A percentile compares a stretch with the other conserved stretches of the same genome.
Conservation (phyloP, 2,329 filamentous ascomycete genomes). For the Penicillium sp. region DNA sequence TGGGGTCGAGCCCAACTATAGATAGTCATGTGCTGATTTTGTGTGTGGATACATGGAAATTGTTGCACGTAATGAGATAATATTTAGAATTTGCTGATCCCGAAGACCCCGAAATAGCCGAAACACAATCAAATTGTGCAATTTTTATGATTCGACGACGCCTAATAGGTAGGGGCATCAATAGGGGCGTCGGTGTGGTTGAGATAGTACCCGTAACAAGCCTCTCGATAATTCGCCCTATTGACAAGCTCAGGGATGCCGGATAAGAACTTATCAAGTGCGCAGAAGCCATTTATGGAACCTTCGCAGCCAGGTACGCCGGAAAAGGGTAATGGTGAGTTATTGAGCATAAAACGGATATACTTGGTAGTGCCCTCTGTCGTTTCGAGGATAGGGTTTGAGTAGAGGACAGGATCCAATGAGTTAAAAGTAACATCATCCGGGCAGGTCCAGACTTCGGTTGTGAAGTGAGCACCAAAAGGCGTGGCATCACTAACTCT, state of each 20-base stretch:
- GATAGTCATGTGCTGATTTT: too few species aligned
- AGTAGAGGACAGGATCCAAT: constrained; percentile 35
- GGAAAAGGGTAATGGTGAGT: constrained; percentile 27
- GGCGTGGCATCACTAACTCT: constrained; percentile 54
- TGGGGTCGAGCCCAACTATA: too few species aligned
- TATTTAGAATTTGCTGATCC: background rate
- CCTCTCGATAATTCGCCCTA: constrained; percentile 29
- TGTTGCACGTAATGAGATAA: background rate
- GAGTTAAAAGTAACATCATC: constrained; percentile 23
- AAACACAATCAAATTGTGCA: background rate
- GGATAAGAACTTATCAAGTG: constrained; percentile 25
- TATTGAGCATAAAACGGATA: constrained; percentile 35
- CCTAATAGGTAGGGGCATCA: background rate
- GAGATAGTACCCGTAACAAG: constrained; percentile 31
- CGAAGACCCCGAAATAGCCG: background rate
- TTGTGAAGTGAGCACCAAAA: constrained; percentile 56
- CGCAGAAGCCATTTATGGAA: constrained; percentile 31
- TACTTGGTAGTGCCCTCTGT: constrained; percentile 19
- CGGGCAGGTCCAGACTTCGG: constrained; percentile 57
- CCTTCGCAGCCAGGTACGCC: constrained; percentile 28
- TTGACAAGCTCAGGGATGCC: constrained; percentile 25
- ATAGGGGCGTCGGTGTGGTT: constrained; percentile 1
- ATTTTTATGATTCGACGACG: background rate
- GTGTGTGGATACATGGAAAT: background rate
- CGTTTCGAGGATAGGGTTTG: constrained; percentile 25